These are phyloP conservation scores for Epichloe hybrida DNA, from an alignment of 2,329 filamentous ascomycete species.

Conservation along the genomic window DNA sequence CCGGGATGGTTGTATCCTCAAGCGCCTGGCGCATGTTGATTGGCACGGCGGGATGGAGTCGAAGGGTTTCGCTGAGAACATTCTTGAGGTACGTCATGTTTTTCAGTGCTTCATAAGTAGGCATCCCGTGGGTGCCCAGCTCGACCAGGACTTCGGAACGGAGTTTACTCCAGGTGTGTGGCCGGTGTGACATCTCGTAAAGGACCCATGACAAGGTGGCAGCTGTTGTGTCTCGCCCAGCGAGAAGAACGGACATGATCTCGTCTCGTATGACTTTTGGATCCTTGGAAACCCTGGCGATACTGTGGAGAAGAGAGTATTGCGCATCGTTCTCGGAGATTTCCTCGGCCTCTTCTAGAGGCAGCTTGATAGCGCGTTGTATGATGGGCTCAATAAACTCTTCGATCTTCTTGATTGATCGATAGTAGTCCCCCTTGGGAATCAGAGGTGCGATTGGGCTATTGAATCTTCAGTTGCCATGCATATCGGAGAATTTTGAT, in stretches of 20 bases:
- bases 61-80: constrained; percentile 62
- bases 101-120: constrained; percentile 74
- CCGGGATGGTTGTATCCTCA: constrained; percentile 8
- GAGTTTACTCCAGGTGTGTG: constrained; percentile 51
- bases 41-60: constrained; percentile 64
- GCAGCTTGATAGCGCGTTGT: constrained; percentile 47
- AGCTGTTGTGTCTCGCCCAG: constrained; percentile 78
- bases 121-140: constrained; percentile 48
- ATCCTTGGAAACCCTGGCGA: constrained; percentile 54
- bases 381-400: constrained; percentile 59
- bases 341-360: constrained; percentile 51
- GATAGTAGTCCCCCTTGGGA: constrained; percentile 44
- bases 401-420: constrained; percentile 52
- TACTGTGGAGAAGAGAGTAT: constrained; percentile 67
- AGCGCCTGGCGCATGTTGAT: constrained; percentile 52
- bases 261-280: constrained; percentile 58
- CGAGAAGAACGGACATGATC: constrained; percentile 61
- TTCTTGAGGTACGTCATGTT: constrained; percentile 70
- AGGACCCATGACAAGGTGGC: constrained; percentile 67
- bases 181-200: constrained; percentile 65
- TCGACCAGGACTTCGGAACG: constrained; percentile 54
- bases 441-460: constrained; percentile 47
- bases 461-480: not conserved
- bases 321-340: constrained; percentile 51
- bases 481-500: not conserved